Conservation (phyloP, 2,329 filamentous ascomycete species). For the Colletotrichum phormii region DNA sequence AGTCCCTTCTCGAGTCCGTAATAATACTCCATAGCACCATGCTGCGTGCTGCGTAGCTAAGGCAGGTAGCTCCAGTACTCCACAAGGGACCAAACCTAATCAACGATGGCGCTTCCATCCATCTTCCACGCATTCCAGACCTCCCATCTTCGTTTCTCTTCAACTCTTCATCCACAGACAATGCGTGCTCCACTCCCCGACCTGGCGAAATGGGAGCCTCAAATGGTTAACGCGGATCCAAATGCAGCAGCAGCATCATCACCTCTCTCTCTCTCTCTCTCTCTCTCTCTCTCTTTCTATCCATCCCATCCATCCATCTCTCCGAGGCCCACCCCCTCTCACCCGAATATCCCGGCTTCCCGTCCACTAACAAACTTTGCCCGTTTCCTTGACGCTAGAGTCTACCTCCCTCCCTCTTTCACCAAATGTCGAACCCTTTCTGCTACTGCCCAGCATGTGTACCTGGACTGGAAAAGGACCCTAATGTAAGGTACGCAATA, state of each 20-base stretch:
- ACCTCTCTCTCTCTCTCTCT: not conserved
- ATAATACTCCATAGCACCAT: no score
- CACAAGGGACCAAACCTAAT: constrained; percentile 4
- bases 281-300: no score
- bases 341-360: constrained; percentile 10
- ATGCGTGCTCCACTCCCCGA: constrained; percentile 2
- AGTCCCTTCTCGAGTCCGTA: not conserved
- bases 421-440: not conserved
- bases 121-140: constrained; percentile 13
- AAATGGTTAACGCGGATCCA: constrained; percentile 14
- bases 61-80: not conserved
- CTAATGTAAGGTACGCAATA: not conserved
- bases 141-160: not conserved
- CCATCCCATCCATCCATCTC: not conserved
- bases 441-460: not conserved
- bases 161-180: no score
- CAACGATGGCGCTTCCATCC: constrained; percentile 20
- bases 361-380: not conserved
- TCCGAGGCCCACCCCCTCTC: constrained; percentile 5
- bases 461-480: not conserved
- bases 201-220: constrained; percentile 24
- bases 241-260: constrained; percentile 6
- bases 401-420: not conserved
- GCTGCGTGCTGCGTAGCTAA: no score
- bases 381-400: not conserved